Evolutionary conservation across 805 yeast genomes (phyloP).

Genomic region (Lachancea sp.): DNA sequence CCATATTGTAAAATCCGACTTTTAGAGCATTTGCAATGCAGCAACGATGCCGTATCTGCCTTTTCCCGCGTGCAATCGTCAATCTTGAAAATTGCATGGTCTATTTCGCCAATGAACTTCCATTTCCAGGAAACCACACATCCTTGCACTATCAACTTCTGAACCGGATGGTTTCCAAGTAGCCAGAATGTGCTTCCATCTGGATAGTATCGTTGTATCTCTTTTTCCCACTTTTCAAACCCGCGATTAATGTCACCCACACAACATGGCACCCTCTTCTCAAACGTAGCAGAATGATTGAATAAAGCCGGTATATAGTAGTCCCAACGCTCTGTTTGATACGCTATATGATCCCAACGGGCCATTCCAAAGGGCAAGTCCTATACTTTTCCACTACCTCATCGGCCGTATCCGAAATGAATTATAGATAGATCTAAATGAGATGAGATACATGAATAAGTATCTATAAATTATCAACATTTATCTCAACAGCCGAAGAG

Average conservation of each 20-base stretch:
- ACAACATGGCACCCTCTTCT: constrained; percentile 28
- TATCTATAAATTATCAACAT: neutral
- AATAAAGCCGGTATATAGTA: constrained; percentile 35
- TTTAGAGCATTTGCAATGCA: constrained; percentile 27
- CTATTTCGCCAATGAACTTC: constrained; percentile 14
- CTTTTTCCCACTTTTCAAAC: constrained; percentile 18
- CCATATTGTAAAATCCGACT: constrained; percentile 20
- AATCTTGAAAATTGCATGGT: constrained; percentile 17
- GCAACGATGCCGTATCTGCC: neutral
- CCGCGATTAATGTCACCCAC: constrained; percentile 27
- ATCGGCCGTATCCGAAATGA: constrained; percentile 9
- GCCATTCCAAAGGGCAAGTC: constrained; percentile 9
- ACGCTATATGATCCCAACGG: constrained; percentile 17
- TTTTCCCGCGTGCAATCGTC: constrained; percentile 23
- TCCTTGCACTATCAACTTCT: constrained; percentile 34
- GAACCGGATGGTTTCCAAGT: constrained; percentile 40
- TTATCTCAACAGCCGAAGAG: neutral
- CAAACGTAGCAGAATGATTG: constrained; percentile 29
- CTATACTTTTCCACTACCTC: neutral
- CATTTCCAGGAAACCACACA: constrained; percentile 27
- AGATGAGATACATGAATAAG: neutral
- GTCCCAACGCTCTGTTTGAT: constrained; percentile 20
- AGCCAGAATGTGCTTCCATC: constrained; percentile 21
- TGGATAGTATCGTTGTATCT: constrained; percentile 22
- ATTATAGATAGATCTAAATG: neutral